Evolutionary conservation across 371 early-diverging fungal genomes (phyloP), one percentile per base, ranked within the genome.

Genomic region (Sporodiniella umbellata): DNA sequence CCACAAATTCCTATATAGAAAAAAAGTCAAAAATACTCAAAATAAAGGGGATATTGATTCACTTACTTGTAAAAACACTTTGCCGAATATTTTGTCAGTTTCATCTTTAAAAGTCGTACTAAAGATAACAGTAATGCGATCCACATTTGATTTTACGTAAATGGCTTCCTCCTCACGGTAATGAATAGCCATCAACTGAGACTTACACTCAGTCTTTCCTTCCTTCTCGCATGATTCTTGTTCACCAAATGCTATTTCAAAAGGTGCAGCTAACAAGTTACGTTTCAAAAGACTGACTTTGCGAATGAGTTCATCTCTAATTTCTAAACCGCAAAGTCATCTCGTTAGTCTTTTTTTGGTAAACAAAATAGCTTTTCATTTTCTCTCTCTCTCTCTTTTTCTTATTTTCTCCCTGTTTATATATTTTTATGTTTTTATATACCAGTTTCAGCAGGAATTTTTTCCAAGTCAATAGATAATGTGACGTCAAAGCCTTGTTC

Each of bases 41-140:
- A 22, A 28, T 5, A n/a, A 25, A 19, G 10, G 12, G 24, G 19
- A n/a, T 10, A 10, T n/a, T 15, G 15, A 15, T 23, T 18, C 11
- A 25, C 48, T 31, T 72, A 87, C 92, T 83, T 98, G 97, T 62
- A 98, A 74, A 66, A 99, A 99, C 42, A 99, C 95, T 54, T 89
- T 92, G 50, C 94, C 99, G 75, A 94, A 87, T 51, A 96, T 87
- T 42, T 86, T 83, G 68, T 99, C 99, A 4, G 94, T 92, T 59
- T 95, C 96, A 54, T 97, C 98, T 78, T 94, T 93, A 72, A 99
- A 99, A 60, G 83, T 75, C 21, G 95, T 95, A 39, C 93, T 90
- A 70, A 97, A 96, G 48, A 97, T 93, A 25, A 96, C 98, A 3
- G 97, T 96, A 54, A 98, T 94, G 30, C 98, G 88, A 68, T 98